Evolutionary conservation across 2,329 filamentous ascomycete genomes (phyloP).

Genomic region (Decorospora gaudefroyi): DNA sequence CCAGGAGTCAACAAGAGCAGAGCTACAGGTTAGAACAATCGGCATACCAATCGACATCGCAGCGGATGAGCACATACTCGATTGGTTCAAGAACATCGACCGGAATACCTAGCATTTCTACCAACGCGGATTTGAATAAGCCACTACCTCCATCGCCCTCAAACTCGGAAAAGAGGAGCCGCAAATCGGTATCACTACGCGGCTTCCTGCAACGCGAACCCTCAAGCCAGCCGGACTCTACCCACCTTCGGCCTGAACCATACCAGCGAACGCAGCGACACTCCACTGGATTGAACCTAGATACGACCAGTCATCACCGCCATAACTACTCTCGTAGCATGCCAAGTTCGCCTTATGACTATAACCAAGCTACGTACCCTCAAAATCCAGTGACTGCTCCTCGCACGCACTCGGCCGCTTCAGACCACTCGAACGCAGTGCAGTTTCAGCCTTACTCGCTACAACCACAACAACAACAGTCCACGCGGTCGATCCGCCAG

Average conservation of each 20-base stretch:
- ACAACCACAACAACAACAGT: conserved; percentile 5
- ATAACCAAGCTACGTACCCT: conserved; percentile 13
- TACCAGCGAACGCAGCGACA: conserved; percentile 24
- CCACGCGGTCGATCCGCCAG: conserved; percentile 7
- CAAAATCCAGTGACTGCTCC: conserved; percentile 19
- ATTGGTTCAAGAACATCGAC: conserved; percentile 18
- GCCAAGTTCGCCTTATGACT: conserved; percentile 39
- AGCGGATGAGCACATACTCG: conserved; percentile 24
- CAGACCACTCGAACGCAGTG: conserved; percentile 18
- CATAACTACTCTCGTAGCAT: conserved; percentile 42
- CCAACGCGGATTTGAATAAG: conserved; percentile 34
- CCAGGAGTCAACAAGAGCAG: conserved; percentile 19
- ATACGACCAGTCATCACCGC: conserved; percentile 24
- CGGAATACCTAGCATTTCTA: conserved; percentile 27
- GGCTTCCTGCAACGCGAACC: conserved; percentile 35
- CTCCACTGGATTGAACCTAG: conserved; percentile 26
- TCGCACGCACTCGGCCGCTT: conserved; percentile 32
- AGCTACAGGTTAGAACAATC: conserved; percentile 23
- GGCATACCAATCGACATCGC: conserved; percentile 38
- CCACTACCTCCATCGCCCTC: conserved; percentile 37
- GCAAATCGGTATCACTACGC: conserved; percentile 32
- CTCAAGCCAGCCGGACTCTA: conserved; percentile 27
- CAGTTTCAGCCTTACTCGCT: conserved; percentile 25
- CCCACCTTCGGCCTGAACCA: conserved; percentile 31
- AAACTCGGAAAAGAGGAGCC: conserved; percentile 28